These are phyloP conservation scores for Neoarthrinium moseri DNA, from an alignment of 2,329 filamentous ascomycete species.

Conservation along the genomic window DNA sequence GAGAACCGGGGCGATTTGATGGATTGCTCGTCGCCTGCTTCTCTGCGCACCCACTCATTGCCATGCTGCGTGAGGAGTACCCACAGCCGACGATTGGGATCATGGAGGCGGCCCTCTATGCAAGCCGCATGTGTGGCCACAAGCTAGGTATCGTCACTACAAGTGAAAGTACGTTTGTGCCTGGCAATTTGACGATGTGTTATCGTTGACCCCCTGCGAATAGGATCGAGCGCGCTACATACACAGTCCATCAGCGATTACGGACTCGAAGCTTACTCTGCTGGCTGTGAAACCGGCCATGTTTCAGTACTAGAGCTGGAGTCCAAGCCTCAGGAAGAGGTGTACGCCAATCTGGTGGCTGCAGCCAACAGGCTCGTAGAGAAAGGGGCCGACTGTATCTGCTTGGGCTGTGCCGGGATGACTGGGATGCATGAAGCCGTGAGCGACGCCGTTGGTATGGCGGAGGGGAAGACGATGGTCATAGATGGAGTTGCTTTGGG, in stretches of 20 bases:
- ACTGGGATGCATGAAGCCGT: slow-evolving; percentile 41
- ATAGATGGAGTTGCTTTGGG: slow-evolving; percentile 50
- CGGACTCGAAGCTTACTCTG: slow-evolving; percentile 39
- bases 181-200: too few relatives aligned
- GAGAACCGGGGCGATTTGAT: slow-evolving; percentile 35
- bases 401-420: slow-evolving; percentile 51
- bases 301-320: slow-evolving; percentile 43
- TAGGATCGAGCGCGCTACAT: slow-evolving; percentile 38
- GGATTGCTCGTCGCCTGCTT: slow-evolving; percentile 50
- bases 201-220: too few relatives aligned
- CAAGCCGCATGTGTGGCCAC: slow-evolving; percentile 46
- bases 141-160: slow-evolving; percentile 44
- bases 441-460: slow-evolving; percentile 42
- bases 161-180: too few relatives aligned
- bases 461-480: slow-evolving; percentile 40
- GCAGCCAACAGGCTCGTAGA: slow-evolving; percentile 36
- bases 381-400: slow-evolving; percentile 27
- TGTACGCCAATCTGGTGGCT: slow-evolving; percentile 34
- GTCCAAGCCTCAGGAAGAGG: slow-evolving; percentile 33
- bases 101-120: slow-evolving; percentile 42
- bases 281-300: slow-evolving; percentile 37
- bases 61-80: slow-evolving; percentile 44
- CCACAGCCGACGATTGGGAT: slow-evolving; percentile 44
- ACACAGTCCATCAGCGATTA: slow-evolving; percentile 38
- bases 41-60: slow-evolving; percentile 44